phyloP scores from a whole-genome alignment of 169 alveolate genomes.

The Plasmodium malariae region DNA sequence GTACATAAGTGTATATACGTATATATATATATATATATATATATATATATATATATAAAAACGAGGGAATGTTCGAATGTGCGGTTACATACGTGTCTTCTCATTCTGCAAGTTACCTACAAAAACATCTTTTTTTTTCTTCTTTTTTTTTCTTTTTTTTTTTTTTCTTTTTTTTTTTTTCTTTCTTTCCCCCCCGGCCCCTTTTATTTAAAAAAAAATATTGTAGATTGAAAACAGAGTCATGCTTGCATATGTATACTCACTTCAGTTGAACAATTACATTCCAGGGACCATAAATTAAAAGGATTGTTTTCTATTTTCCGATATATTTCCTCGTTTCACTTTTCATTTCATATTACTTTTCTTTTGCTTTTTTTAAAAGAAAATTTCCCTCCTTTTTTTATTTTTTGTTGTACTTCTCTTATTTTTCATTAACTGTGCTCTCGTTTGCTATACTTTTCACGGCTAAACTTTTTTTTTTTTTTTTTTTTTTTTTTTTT shows the following conservation, averaged over 20 bases:
- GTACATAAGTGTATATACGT: neutral
- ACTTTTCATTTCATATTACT: too few species aligned
- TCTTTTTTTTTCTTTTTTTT: neutral
- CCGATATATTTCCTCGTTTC: too few species aligned
- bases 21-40: constrained; percentile 6
- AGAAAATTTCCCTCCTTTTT: too few species aligned
- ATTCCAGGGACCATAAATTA: constrained; percentile 4
- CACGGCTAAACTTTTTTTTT: too few species aligned
- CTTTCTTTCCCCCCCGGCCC: neutral
- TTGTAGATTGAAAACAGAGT: constrained; percentile 24
- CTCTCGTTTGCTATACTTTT: too few species aligned
- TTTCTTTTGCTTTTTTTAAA: constrained; percentile 10
- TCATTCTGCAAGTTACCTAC: neutral
- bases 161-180: neutral
- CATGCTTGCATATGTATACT: constrained; percentile 5
- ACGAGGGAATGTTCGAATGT: neutral
- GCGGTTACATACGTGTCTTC: neutral
- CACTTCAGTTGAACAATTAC: constrained; percentile 3
- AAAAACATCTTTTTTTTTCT: too few species aligned
- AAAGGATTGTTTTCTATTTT: too few species aligned
- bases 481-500: too few species aligned
- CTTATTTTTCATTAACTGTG: too few species aligned
- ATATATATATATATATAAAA: constrained; percentile 19
- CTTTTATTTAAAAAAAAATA: neutral
- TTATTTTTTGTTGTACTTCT: neutral